Conservation (phyloP, 2,329 filamentous ascomycete genomes). For the Aspergillus unguis region DNA sequence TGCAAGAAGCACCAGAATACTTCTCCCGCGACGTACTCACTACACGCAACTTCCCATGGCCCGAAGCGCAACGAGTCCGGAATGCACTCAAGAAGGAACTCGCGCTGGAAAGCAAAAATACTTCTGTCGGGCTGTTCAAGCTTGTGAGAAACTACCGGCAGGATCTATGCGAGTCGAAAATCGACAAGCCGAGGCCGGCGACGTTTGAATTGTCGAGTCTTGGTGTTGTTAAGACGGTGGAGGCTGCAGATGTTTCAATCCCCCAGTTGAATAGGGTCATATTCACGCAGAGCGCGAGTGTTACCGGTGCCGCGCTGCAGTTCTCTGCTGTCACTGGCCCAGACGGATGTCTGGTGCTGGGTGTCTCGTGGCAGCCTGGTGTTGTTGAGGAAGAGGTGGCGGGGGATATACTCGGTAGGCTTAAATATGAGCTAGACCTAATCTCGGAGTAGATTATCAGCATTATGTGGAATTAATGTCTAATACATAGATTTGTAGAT, state of each 20-base stretch:
- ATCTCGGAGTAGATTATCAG: background rate
- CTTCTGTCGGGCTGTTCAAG: slow-evolving; percentile 37
- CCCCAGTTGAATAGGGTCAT: slow-evolving; percentile 39
- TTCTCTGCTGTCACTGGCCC: slow-evolving; percentile 44
- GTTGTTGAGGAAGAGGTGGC: slow-evolving; percentile 31
- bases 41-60: slow-evolving; percentile 30
- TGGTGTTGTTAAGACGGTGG: slow-evolving; percentile 31
- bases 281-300: slow-evolving; percentile 46
- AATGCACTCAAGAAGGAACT: slow-evolving; percentile 29
- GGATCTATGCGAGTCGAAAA: slow-evolving; percentile 33
- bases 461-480: background rate
- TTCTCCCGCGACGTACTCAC: slow-evolving; percentile 24
- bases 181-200: slow-evolving; percentile 38
- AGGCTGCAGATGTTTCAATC: slow-evolving; percentile 8
- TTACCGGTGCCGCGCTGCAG: slow-evolving; percentile 37
- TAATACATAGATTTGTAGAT: background rate
- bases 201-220: slow-evolving; percentile 49
- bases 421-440: slow-evolving; percentile 16
- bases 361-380: slow-evolving; percentile 42
- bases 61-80: slow-evolving; percentile 30
- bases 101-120: slow-evolving; percentile 31
- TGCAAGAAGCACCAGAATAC: slow-evolving; percentile 33
- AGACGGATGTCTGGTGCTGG: slow-evolving; percentile 43
- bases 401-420: slow-evolving; percentile 17
- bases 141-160: slow-evolving; percentile 40